Evolutionary conservation across 805 yeast genomes (phyloP), one percentile per base, ranked within the genome.

Genomic region (Sugiyamaella mastotermitis): DNA sequence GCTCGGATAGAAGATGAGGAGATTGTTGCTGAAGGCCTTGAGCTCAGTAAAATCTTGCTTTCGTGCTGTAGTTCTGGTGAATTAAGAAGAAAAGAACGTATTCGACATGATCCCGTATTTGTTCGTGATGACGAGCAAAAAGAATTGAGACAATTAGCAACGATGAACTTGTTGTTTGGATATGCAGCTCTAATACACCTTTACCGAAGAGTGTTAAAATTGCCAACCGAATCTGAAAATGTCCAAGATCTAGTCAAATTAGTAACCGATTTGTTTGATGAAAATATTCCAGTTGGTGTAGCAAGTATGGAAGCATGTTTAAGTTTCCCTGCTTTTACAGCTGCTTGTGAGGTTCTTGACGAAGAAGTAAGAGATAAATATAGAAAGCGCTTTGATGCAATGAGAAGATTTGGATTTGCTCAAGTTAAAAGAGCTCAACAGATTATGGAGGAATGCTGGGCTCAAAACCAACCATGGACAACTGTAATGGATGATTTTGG

Each of bases 321-420:
- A 35, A 62, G 75, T 4, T 72, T 77, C 41, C 74, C 78, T 14
- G 57, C 69, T 3, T 74, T 78, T 45, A 65, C 77, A 20, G 74
- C 78, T 16, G 84, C 75, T 14, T 74, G 80, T 54, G 84, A 78
- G 46, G 65, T 71, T 5, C 45, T 61, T 10, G 66, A 71, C 39
- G 54, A 55, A 1, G 47, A 47, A 2, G 49, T 57, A 38, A 52
- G 74, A 21, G 47, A 51, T n/a, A 57, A 65, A 18, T 69, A 68
- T 43, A 43, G 56, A 17, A 48, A 53, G 9, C 59, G 79, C 27
- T 61, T 77, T 48, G 45, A 53, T 3, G 56, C 52, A 10, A 62
- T 77, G 50, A 63, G 63, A 14, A 58, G 57, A 26, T 56, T 60
- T 43, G 77, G 77, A 1, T 62, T 65, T 42, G 58, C 61, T 14